phyloP scores from a whole-genome alignment of 1,139 yeast species.

The Yamadazyma jaroonii region DNA sequence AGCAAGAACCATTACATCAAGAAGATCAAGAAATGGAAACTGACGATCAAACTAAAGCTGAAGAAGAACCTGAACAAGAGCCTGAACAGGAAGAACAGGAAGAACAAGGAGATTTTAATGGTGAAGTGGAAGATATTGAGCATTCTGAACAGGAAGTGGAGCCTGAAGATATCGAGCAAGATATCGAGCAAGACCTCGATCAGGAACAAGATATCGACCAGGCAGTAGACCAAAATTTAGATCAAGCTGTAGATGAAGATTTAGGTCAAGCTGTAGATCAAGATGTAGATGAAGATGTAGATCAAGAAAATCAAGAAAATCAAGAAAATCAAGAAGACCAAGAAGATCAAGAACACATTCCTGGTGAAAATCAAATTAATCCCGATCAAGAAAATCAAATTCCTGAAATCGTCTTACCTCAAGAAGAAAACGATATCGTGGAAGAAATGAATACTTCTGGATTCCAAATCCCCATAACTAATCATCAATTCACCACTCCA shows the following conservation, averaged over 20 bases:
- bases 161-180: neutral
- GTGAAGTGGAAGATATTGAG: no score
- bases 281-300: neutral
- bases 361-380: no score
- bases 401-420: neutral
- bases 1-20: neutral
- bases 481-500: constrained; percentile 37
- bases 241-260: neutral
- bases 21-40: constrained; percentile 3
- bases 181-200: neutral
- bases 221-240: no score
- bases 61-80: constrained; percentile 3
- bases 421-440: constrained; percentile 8
- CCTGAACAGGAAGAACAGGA: constrained; percentile 4
- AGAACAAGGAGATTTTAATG: neutral
- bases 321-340: constrained; percentile 2
- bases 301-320: neutral
- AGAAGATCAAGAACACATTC: constrained; percentile 2
- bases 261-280: neutral
- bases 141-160: constrained; percentile 2
- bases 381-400: constrained; percentile 1
- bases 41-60: constrained; percentile 4
- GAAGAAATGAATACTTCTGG: constrained; percentile 11
- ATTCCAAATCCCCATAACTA: constrained; percentile 4
- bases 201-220: constrained; percentile 5